Conservation (phyloP, 2,329 filamentous ascomycete genomes). For the Fusarium sambucinum region DNA sequence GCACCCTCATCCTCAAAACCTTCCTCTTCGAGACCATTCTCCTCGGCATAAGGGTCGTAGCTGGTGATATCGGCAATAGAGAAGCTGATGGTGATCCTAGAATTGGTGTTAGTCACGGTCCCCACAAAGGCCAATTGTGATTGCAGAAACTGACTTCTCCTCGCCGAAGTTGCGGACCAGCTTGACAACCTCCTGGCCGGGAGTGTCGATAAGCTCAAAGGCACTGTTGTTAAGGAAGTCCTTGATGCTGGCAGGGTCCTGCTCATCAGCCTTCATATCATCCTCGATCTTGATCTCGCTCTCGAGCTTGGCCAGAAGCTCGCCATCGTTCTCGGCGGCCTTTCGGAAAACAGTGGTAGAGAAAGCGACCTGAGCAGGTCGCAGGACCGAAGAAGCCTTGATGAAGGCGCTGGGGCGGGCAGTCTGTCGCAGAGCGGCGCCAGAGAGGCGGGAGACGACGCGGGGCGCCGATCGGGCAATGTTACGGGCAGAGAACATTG, state of each 20-base stretch:
- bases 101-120: constrained; percentile 34
- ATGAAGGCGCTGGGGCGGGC: constrained; percentile 63
- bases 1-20: constrained; percentile 55
- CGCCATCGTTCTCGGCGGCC: constrained; percentile 73
- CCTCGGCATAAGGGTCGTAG: constrained; percentile 56
- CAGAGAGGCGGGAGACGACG: constrained; percentile 68
- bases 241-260: constrained; percentile 81
- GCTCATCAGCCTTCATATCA: constrained; percentile 79
- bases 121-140: constrained; percentile 4
- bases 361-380: constrained; percentile 59
- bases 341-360: constrained; percentile 59
- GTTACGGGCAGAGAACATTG: constrained; percentile 77
- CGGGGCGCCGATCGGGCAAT: constrained; percentile 76
- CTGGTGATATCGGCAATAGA: constrained; percentile 58
- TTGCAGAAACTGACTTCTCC: constrained; percentile 75
- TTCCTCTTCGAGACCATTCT: constrained; percentile 56
- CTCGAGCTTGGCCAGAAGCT: constrained; percentile 87
- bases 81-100: constrained; percentile 60
- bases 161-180: constrained; percentile 86
- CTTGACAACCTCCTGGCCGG: constrained; percentile 88
- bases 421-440: constrained; percentile 63
- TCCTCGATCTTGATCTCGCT: constrained; percentile 87
- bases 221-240: constrained; percentile 89
- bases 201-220: constrained; percentile 84
- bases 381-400: constrained; percentile 56